These are phyloP conservation scores for Triticum timopheevii DNA, from an alignment of 176 grass and related monocot species.

Conservation along the genomic window DNA sequence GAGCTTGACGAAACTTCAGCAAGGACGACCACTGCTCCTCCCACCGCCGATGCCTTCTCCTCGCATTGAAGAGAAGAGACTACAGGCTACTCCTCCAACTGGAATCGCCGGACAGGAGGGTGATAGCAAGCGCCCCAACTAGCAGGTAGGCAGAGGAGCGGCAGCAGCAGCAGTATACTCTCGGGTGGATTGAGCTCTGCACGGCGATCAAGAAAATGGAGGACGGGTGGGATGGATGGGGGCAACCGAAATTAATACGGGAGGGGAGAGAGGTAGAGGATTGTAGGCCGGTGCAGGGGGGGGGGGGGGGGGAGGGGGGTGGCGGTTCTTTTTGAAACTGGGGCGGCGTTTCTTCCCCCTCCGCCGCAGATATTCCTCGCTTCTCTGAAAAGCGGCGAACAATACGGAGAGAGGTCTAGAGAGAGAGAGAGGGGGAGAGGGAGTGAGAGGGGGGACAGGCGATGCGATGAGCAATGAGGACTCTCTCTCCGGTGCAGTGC, in stretches of 20 bases:
- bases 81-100: neutral
- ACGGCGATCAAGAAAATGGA: slow-evolving; percentile 45
- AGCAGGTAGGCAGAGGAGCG: too few relatives aligned
- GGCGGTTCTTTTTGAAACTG: slow-evolving; percentile 77
- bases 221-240: neutral
- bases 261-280: slow-evolving; percentile 18
- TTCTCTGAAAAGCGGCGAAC: slow-evolving; percentile 75
- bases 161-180: too few relatives aligned
- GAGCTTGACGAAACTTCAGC: slow-evolving; percentile 25
- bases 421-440: neutral
- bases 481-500: neutral
- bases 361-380: slow-evolving; percentile 53
- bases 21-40: neutral
- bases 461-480: neutral
- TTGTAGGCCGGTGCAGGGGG: too few relatives aligned
- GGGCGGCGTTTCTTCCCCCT: slow-evolving; percentile 37
- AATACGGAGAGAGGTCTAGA: slow-evolving; percentile 17
- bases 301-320: neutral
- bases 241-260: slow-evolving; percentile 34
- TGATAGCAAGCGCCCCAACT: neutral
- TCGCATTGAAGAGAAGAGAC: slow-evolving; percentile 60
- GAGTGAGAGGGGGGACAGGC: neutral
- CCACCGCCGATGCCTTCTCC: slow-evolving; percentile 39
- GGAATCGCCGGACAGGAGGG: neutral
- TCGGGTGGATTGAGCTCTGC: slow-evolving; percentile 8